Base-by-base conservation (phyloP, 495 filamentous ascomycete species). In the Talaromyces proteolyticus region DNA sequence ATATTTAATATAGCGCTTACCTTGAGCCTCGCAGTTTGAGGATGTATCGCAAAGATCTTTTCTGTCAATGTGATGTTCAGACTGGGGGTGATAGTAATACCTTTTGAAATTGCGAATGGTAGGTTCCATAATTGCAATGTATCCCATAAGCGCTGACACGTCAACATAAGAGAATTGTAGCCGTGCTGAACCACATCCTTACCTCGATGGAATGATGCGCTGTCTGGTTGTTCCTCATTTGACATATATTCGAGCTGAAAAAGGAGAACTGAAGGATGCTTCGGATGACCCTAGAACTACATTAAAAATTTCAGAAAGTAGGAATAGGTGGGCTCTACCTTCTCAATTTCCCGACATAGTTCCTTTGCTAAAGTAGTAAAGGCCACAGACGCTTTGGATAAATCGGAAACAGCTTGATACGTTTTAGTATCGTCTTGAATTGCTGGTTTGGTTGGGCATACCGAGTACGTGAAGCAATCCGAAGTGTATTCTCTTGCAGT, bases 231-330 rank as follows among this genome's bases (percentile, higher is more conserved):
- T 17, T 51, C 45, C 40, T 64, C 60, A 20, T 51, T 56, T 6
- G 60, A 72, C 1, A 88, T 66, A 18, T 87, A 52, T 46, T 94
- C 85, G 14, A 94, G 73, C 54, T 75, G 81, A 44, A 94, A 59
- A n/a, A 91, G 61, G 2, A 77, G 67, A n/a, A 90, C 81, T 6
- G 83, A 64, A 19, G 87, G 67, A 42, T 77, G 77, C 44, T 83
- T 73, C 8, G 81, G 80, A 36, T 83, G 68, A 52, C 86, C 78
- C 70, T 75, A 42, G 19, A 48, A 34, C 14, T 5, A 24, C 6
- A 18, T 34, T 36, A n/a, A 41, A 51, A 34, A 20, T 52, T 12
- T 47, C 18, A 42, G 20, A 39, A 19, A 5, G 3, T 34, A 3
- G 44, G 1, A 42, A 68, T 44, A 23, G 7, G 6, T 16, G 5